A percentile compares a stretch with the other conserved stretches of the same genome.
Conservation (phyloP, 805 yeast genomes). For the Candida loeiensis region DNA sequence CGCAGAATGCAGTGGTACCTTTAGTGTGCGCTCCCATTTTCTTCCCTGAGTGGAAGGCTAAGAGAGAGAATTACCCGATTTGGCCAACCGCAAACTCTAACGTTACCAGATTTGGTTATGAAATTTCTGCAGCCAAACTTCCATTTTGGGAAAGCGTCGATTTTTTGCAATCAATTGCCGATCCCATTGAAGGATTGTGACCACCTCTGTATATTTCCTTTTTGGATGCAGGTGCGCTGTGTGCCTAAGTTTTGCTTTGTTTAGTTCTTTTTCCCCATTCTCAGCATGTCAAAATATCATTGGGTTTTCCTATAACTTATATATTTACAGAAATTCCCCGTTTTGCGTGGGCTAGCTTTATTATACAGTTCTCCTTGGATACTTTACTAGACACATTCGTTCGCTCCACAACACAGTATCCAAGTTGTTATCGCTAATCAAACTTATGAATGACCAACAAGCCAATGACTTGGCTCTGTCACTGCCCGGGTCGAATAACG, state of each 20-base stretch:
- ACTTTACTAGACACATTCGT: background rate
- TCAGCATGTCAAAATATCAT: background rate
- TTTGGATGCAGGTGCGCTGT: background rate
- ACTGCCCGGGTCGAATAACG: conserved; percentile 8
- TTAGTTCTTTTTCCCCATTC: background rate
- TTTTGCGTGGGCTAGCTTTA: background rate
- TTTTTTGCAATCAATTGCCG: conserved; percentile 1
- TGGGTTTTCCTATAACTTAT: background rate
- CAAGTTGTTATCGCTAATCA: conserved; percentile 33
- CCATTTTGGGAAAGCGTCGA: background rate
- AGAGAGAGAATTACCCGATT: background rate
- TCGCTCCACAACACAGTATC: conserved; percentile 6
- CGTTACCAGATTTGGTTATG: conserved; percentile 1
- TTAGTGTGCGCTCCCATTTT: too few species aligned
- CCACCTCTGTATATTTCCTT: background rate
- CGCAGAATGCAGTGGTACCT: too few species aligned
- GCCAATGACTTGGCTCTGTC: conserved; percentile 22
- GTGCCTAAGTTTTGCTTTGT: background rate
- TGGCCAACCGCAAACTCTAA: conserved; percentile 2
- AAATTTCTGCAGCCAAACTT: conserved; percentile 4
- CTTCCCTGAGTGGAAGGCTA: too few species aligned
- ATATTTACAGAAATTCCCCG: background rate
- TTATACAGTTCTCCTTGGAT: background rate
- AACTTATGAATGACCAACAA: conserved; percentile 33
- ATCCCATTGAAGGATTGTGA: background rate